A percentile compares a stretch with the other conserved stretches of the same genome.
phyloP scores from a whole-genome alignment of 768 basidiomycete genomes.

The Gloeopeniophorella convolvens region DNA sequence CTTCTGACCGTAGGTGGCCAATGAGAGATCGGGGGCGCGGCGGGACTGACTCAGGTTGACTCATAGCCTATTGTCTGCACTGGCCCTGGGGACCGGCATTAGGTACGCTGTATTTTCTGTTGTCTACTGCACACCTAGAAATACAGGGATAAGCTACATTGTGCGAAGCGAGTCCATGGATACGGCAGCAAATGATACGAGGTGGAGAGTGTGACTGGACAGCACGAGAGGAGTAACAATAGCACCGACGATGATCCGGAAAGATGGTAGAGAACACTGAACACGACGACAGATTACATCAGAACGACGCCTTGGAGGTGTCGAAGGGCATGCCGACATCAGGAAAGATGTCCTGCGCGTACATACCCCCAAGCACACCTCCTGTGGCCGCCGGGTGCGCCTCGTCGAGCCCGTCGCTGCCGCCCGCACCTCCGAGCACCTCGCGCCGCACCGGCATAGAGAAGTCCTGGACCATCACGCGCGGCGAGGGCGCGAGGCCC shows the following conservation, averaged over 20 bases:
- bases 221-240: slow-evolving; percentile 2
- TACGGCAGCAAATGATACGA: too few species aligned
- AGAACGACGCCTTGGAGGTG: background rate
- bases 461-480: background rate
- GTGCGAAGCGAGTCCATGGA: slow-evolving; percentile 7
- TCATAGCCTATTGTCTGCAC: too few species aligned
- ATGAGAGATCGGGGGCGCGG: slow-evolving; percentile 1
- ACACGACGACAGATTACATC: background rate
- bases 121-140: slow-evolving; percentile 11
- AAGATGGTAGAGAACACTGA: background rate
- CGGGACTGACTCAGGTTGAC: too few species aligned
- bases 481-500: background rate
- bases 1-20: background rate
- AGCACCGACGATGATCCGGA: background rate
- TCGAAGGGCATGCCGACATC: background rate
- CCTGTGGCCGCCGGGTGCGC: background rate
- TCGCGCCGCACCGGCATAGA: background rate
- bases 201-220: slow-evolving; percentile 4
- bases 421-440: background rate
- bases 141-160: slow-evolving; percentile 14
- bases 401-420: background rate
- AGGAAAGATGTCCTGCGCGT: slow-evolving; percentile 6
- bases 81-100: background rate
- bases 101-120: slow-evolving; percentile 3
- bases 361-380: background rate